Evolutionary conservation across 2,329 filamentous ascomycete genomes (phyloP).

Genomic region (Fusarium luffae): DNA sequence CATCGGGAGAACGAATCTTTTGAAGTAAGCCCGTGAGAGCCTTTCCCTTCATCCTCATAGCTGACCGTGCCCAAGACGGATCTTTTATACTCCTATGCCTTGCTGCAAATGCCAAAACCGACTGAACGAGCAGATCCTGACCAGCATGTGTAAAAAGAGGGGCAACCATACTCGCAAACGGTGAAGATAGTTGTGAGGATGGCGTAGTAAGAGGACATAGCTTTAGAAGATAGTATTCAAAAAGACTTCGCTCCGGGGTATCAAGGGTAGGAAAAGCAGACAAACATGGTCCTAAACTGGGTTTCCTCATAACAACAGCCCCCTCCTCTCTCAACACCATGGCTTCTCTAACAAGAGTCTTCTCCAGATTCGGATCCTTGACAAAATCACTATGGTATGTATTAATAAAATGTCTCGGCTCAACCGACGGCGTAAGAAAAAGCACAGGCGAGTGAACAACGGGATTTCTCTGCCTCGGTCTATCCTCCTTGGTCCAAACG

Average conservation of each 20-base stretch:
- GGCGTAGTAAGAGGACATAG: conserved; percentile 41
- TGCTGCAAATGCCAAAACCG: conserved; percentile 38
- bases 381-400: conserved; percentile 36
- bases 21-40: conserved; percentile 1
- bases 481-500: conserved; percentile 43
- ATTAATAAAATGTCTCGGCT: conserved; percentile 35
- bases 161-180: conserved; percentile 35
- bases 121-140: conserved; percentile 32
- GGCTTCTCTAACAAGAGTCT: conserved; percentile 24
- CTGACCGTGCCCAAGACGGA: conserved; percentile 22
- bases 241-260: conserved; percentile 20
- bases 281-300: conserved; percentile 7
- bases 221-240: conserved; percentile 38
- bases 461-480: not conserved
- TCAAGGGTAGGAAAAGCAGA: conserved; percentile 25
- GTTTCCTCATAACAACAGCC: not conserved
- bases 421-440: conserved; percentile 3
- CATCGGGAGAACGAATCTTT: conserved; percentile 22
- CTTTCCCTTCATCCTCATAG: conserved; percentile 39
- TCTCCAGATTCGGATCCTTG: conserved; percentile 22
- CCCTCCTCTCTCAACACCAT: conserved; percentile 20
- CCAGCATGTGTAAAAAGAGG: conserved; percentile 38
- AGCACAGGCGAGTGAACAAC: not conserved
- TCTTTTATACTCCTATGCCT: conserved; percentile 38
- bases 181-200: conserved; percentile 25